Evolutionary conservation across 2,329 filamentous ascomycete genomes (phyloP), one percentile per base, ranked within the genome.

Genomic region (Didymella sp.): DNA sequence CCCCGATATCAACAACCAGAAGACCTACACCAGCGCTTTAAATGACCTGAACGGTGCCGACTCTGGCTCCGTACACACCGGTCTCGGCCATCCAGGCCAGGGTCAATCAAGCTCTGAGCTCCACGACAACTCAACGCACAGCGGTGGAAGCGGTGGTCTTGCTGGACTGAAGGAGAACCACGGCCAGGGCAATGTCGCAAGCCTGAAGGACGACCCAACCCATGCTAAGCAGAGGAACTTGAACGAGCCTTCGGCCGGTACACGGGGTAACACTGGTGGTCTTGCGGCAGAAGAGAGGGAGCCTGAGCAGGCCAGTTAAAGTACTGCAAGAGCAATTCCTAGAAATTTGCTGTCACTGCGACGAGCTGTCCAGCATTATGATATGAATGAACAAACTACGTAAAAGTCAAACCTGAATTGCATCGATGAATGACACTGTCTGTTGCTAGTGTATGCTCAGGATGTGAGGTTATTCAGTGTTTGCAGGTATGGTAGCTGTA

Each of bases 1-100:
- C 73, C 70, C 76, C 54, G 71, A 78, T 3, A 68, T 77, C 40
- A 76, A 76, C 59, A 78, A 79, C 50, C 79, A 81, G 49, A 74
- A 74, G 7, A 58, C 44, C 72, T 76, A 53, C 65, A 70, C 54
- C 79, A 81, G 6, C 12, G 80, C 84, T 0, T 73, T 70, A 1
- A 75, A 78, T 30, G 83, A 82, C 0, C 68, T 85, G 13, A 73
- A 64, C 28, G 84, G 84, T 25, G 79, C 83, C 3, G 84, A 82
- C 2, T 85, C 83, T 0, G 74, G 68, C 12, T 80, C 84, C 47
- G 82, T 87, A 7, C 76, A 86, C 73, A 78, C 73, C 0, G 83
- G 84, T 0, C 66, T 85, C 1, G 84, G 84, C 2, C 78, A 84
- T 51, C 84, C 84, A 2, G 73, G 77, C 9, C 73, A 76, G 44